Evolutionary conservation across 768 basidiomycete genomes (phyloP).

Genomic region (Rhizopogon salebrosus): DNA sequence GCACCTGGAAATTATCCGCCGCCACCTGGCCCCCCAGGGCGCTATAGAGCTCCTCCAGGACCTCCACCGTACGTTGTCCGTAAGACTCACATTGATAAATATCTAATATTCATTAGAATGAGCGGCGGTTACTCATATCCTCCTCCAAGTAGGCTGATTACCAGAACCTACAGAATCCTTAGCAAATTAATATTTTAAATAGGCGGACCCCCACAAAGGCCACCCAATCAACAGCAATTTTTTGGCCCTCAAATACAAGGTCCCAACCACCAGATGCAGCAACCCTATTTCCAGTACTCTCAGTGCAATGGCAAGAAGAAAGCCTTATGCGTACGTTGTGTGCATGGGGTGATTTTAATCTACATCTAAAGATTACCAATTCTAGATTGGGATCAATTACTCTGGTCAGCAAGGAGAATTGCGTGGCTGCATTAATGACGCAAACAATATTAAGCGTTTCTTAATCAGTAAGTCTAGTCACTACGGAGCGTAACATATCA

Average conservation of each 20-base stretch:
- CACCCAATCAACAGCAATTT: slow-evolving; percentile 52
- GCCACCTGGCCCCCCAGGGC: slow-evolving; percentile 14
- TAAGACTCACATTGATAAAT: slow-evolving; percentile 9
- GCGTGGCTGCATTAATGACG: slow-evolving; percentile 90
- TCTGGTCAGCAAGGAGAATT: slow-evolving; percentile 61
- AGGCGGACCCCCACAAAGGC: slow-evolving; percentile 42
- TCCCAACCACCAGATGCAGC: slow-evolving; percentile 38
- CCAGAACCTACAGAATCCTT: not conserved
- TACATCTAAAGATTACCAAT: not conserved
- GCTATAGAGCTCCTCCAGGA: slow-evolving; percentile 1
- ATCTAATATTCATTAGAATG: not conserved
- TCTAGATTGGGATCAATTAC: slow-evolving; percentile 89
- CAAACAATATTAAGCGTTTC: slow-evolving; percentile 74
- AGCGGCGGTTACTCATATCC: slow-evolving; percentile 1
- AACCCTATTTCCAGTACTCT: slow-evolving; percentile 80
- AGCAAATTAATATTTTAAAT: not conserved
- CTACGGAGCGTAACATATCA: not conserved
- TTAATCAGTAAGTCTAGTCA: slow-evolving; percentile 48
- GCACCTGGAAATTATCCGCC: slow-evolving; percentile 10
- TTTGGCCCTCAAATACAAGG: slow-evolving; percentile 58
- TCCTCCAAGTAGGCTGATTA: slow-evolving; percentile 4
- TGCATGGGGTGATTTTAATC: not conserved
- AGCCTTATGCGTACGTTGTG: slow-evolving; percentile 69
- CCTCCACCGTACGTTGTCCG: not conserved
- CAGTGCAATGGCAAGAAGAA: slow-evolving; percentile 87